These are phyloP conservation scores for Eimeria maxima DNA, from an alignment of 169 alveolate species.

Conservation along the genomic window DNA sequence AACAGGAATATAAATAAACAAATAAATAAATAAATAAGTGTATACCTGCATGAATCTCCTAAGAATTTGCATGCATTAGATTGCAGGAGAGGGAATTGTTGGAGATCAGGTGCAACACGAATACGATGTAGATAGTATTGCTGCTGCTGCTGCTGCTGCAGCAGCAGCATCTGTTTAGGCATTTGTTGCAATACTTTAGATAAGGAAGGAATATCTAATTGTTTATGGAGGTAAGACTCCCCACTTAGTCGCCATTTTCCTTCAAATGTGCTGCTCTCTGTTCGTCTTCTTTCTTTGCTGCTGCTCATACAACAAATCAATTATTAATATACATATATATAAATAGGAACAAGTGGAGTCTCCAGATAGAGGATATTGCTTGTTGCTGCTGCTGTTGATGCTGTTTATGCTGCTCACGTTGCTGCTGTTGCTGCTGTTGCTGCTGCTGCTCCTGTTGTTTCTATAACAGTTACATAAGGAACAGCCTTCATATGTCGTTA, in stretches of 20 bases:
- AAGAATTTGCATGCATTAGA: background rate
- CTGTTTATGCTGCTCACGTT: background rate
- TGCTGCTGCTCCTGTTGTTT: background rate
- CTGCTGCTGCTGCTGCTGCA: too few relatives aligned
- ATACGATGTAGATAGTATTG: background rate
- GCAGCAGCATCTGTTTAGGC: too few relatives aligned
- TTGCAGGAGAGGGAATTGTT: slow-evolving; percentile 24
- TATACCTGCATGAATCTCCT: background rate
- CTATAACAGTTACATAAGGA: background rate
- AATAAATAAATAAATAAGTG: too few relatives aligned
- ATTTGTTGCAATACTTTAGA: slow-evolving; percentile 12
- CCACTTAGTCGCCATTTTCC: background rate
- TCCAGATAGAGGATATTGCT: background rate
- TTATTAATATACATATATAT: too few relatives aligned
- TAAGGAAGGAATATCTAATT: background rate
- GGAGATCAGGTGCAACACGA: slow-evolving; percentile 31
- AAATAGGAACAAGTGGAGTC: background rate
- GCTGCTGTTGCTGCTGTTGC: background rate
- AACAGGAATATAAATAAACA: too few relatives aligned
- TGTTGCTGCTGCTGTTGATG: background rate
- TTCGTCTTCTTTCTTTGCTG: background rate
- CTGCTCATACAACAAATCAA: background rate
- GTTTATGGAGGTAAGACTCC: background rate
- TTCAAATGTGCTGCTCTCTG: slow-evolving; percentile 5
- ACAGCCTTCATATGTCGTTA: background rate